phyloP scores from a whole-genome alignment of 495 filamentous ascomycete species.

The Aspergillus wentii region DNA sequence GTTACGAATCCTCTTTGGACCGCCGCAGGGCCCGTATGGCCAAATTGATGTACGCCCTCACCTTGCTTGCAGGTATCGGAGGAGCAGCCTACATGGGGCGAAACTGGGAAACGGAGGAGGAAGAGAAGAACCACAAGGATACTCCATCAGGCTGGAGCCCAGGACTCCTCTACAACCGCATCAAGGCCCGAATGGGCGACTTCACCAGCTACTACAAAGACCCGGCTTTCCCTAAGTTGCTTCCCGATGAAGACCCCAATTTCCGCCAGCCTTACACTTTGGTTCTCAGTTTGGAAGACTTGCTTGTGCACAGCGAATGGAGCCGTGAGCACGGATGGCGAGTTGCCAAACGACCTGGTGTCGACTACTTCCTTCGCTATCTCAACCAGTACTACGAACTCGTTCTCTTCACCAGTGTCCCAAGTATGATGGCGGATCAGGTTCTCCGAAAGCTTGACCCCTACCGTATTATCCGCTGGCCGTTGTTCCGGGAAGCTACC shows the following conservation, averaged over 20 bases:
- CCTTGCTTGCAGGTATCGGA: slow-evolving; percentile 45
- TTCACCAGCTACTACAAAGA: slow-evolving; percentile 90
- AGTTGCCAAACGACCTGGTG: slow-evolving; percentile 87
- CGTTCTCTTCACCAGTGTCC: slow-evolving; percentile 87
- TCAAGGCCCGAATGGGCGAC: slow-evolving; percentile 65
- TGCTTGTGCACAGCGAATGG: slow-evolving; percentile 93
- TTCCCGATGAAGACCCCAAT: slow-evolving; percentile 80
- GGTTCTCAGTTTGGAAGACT: slow-evolving; percentile 86
- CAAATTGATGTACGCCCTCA: slow-evolving; percentile 56
- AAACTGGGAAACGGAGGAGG: slow-evolving; percentile 77
- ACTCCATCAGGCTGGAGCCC: slow-evolving; percentile 70
- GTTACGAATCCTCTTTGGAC: slow-evolving; percentile 88
- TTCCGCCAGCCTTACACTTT: slow-evolving; percentile 88
- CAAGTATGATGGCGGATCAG: slow-evolving; percentile 75
- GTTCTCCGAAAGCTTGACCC: slow-evolving; percentile 91
- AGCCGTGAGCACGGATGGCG: slow-evolving; percentile 90
- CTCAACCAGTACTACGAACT: slow-evolving; percentile 96
- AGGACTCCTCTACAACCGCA: slow-evolving; percentile 71
- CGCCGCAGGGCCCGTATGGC: slow-evolving; percentile 67
- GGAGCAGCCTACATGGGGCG: slow-evolving; percentile 70
- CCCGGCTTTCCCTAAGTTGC: slow-evolving; percentile 87
- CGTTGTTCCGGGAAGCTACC: slow-evolving; percentile 89
- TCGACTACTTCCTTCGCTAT: slow-evolving; percentile 97
- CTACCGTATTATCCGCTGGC: slow-evolving; percentile 94
- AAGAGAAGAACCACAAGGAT: slow-evolving; percentile 58